Percentiles rank a stretch among this genome's conserved stretches.
Evolutionary conservation across 1,139 yeast genomes (phyloP).

Genomic region (Scheffersomyces cryptocercus): DNA sequence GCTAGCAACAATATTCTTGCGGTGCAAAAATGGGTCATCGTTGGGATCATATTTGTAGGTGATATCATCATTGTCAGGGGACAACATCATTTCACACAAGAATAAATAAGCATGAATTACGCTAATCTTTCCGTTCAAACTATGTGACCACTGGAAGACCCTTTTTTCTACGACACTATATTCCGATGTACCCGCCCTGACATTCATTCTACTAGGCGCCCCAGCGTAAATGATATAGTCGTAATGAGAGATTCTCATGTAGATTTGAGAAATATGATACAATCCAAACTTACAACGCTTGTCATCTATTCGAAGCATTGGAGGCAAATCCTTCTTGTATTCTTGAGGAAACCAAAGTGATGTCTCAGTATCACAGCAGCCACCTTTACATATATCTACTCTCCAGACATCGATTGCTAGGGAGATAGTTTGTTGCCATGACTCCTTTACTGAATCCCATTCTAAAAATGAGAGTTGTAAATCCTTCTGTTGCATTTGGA

Average conservation of each 20-base stretch:
- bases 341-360: slow-evolving; percentile 17
- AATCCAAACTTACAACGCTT: slow-evolving; percentile 50
- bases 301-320: slow-evolving; percentile 23
- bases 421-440: slow-evolving; percentile 66
- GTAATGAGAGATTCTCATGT: slow-evolving; percentile 14
- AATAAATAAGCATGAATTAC: slow-evolving; percentile 13
- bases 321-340: slow-evolving; percentile 15
- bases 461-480: slow-evolving; percentile 46
- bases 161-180: slow-evolving; percentile 10
- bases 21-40: slow-evolving; percentile 53
- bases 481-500: slow-evolving; percentile 74
- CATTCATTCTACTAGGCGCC: slow-evolving; percentile 16
- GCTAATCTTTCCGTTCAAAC: slow-evolving; percentile 9
- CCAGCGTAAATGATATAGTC: slow-evolving; percentile 16
- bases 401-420: slow-evolving; percentile 66
- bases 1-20: slow-evolving; percentile 57
- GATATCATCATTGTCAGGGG: slow-evolving; percentile 21
- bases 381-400: slow-evolving; percentile 29
- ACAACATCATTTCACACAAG: slow-evolving; percentile 16
- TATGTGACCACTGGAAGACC: slow-evolving; percentile 10
- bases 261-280: slow-evolving; percentile 14
- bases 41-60: slow-evolving; percentile 44
- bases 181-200: slow-evolving; percentile 10
- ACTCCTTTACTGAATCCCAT: slow-evolving; percentile 33
- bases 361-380: slow-evolving; percentile 32